Evolutionary conservation across 148 eudicot species (phyloP), one percentile per base, ranked within the genome.

Genomic region (Hydrangea macrophylla): DNA sequence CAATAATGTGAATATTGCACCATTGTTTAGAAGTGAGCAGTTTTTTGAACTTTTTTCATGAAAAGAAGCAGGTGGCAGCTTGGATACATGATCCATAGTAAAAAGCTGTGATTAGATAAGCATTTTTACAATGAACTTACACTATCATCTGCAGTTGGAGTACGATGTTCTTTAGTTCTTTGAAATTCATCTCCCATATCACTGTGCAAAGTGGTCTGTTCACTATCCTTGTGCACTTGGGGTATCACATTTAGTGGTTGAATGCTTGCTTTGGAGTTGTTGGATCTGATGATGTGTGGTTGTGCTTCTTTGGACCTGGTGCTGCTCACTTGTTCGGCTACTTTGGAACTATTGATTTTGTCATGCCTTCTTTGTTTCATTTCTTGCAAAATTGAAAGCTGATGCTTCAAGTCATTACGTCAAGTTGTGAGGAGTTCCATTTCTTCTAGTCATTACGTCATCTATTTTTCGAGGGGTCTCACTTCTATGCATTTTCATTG

Each of bases 401-500:
- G 80, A 60, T 78, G 65, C 71, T 83, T 79, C 12, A 31, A n/a
- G 35, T 69, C 75, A 51, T 64, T n/a, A n/a, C n/a, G 68, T 55
- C 40, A 57, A 59, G 58, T 59, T 74, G 50, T 55, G 72, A 27
- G 60, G 57, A 27, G 65, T 65, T 55, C 58, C 75, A 23, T 62
- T 59, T 73, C 70, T 65, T 74, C 58, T 82, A 13, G 64, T 75
- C 53, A 79, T 44, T n/a, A 72, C 83, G 69, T 73, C 86, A 36
- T 86, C 80, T 64, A 67, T 74, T 73, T 65, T 83, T 22, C 8
- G 55, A 48, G 73, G 70, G 44, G 44, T 56, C 48, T 78, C 75
- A n/a, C 67, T 70, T 71, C 70, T 73, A 24, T 27, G 65, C 17
- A 72, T 69, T 44, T 76, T 74, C 24, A 22, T 30, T 7, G 57